Percentiles rank a stretch among this genome's conserved stretches.
phyloP scores from a whole-genome alignment of 352 stramenopile genomes.

The Pelagophyceae sp. region DNA sequence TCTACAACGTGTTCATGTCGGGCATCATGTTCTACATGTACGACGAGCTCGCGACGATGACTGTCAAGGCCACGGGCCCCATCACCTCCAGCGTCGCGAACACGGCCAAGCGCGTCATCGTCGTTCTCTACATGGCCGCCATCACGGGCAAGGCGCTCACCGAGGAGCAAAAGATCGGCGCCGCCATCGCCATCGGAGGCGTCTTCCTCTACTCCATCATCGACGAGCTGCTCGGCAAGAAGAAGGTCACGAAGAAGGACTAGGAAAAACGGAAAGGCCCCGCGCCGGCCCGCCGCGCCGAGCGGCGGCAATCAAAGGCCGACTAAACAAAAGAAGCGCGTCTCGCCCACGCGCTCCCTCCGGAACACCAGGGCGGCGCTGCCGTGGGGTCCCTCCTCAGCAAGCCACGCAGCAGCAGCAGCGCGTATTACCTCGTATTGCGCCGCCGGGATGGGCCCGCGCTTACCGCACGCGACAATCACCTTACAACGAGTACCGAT shows the following conservation, averaged over 20 bases:
- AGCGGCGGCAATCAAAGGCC: too few species aligned
- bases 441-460: too few species aligned
- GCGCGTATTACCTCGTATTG: too few species aligned
- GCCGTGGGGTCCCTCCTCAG: too few species aligned
- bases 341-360: too few species aligned
- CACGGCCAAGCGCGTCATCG: slow-evolving; percentile 47
- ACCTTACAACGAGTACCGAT: too few species aligned
- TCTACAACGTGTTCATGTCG: slow-evolving; percentile 43
- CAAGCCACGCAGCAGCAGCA: too few species aligned
- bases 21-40: slow-evolving; percentile 47
- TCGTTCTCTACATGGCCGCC: slow-evolving; percentile 47
- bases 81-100: slow-evolving; percentile 47
- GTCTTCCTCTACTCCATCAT: slow-evolving; percentile 17
- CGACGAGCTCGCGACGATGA: slow-evolving; percentile 49
- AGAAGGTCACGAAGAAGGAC: slow-evolving; percentile 4
- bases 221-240: slow-evolving; percentile 20
- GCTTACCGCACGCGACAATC: too few species aligned
- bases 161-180: slow-evolving; percentile 37
- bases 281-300: too few species aligned
- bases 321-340: too few species aligned
- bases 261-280: too few species aligned
- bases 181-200: slow-evolving; percentile 5
- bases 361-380: too few species aligned
- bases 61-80: slow-evolving; percentile 41
- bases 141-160: slow-evolving; percentile 43